phyloP scores from a whole-genome alignment of 768 basidiomycete species.

The Macrolepiota albuminosa region DNA sequence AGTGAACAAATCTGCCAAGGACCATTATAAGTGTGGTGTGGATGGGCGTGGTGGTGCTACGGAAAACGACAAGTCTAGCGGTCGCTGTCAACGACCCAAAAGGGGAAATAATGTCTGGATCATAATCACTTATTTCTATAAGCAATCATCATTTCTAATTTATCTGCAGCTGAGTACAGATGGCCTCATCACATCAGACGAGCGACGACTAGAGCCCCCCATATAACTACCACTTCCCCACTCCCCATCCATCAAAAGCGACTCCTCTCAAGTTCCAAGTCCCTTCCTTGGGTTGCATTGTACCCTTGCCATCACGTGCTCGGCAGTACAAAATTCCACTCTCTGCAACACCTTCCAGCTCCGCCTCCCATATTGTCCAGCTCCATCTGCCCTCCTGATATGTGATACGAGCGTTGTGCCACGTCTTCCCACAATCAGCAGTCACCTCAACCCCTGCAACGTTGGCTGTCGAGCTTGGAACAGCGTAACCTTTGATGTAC shows the following conservation, averaged over 20 bases:
- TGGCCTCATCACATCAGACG: not conserved
- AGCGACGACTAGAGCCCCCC: too few relatives aligned
- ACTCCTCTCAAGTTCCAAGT: constrained; percentile 69
- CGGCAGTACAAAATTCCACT: constrained; percentile 42
- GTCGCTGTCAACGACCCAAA: not conserved
- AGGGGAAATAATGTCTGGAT: not conserved
- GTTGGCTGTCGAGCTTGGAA: constrained; percentile 39
- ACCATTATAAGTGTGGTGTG: constrained; percentile 31
- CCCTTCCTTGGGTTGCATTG: constrained; percentile 43
- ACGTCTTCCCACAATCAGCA: constrained; percentile 45
- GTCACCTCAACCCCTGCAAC: constrained; percentile 48
- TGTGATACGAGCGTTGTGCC: constrained; percentile 45
- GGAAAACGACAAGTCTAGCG: not conserved
- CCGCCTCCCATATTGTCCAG: constrained; percentile 67
- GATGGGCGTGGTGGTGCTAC: not conserved
- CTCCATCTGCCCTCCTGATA: constrained; percentile 67
- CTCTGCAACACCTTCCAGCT: constrained; percentile 29
- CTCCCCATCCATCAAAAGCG: constrained; percentile 49
- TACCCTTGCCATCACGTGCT: constrained; percentile 45
- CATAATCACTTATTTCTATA: too few relatives aligned
- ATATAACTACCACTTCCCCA: not conserved
- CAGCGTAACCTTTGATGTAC: constrained; percentile 54
- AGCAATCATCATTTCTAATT: not conserved
- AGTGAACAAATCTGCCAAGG: constrained; percentile 77
- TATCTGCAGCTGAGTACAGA: not conserved